Evolutionary conservation across 495 filamentous ascomycete genomes (phyloP).

Genomic region (Podospora conica): DNA sequence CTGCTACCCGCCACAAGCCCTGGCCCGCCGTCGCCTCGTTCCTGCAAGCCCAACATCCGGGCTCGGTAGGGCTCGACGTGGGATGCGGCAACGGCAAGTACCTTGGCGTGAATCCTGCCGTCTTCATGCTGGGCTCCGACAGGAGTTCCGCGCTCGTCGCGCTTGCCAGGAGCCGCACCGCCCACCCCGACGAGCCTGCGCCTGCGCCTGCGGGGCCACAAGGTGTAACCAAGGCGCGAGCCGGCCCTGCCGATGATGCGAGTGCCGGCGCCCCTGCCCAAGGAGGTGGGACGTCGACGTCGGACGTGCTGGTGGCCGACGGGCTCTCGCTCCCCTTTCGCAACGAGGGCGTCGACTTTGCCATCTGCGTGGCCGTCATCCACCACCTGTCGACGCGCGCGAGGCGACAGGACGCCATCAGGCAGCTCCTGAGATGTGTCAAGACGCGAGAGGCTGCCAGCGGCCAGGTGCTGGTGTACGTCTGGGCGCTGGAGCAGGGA

Average conservation of each 20-base stretch:
- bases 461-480: constrained; percentile 75
- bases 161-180: constrained; percentile 59
- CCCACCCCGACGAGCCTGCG: constrained; percentile 4
- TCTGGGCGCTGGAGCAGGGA: constrained; percentile 96
- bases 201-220: not conserved
- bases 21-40: constrained; percentile 91
- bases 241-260: not conserved
- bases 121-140: constrained; percentile 86
- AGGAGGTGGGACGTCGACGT: constrained; percentile 14
- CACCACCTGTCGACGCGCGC: constrained; percentile 87
- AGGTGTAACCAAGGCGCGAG: constrained; percentile 4
- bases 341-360: constrained; percentile 72
- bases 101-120: constrained; percentile 64
- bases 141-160: constrained; percentile 69
- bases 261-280: not conserved
- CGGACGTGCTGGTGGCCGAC: constrained; percentile 61
- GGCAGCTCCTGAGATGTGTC: constrained; percentile 64
- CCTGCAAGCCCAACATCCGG: constrained; percentile 57
- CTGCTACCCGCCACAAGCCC: constrained; percentile 91
- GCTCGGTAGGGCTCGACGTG: constrained; percentile 83
- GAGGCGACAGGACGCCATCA: constrained; percentile 67
- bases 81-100: constrained; percentile 98
- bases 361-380: constrained; percentile 87
- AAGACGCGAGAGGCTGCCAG: constrained; percentile 35
- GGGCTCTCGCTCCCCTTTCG: constrained; percentile 66